Conservation (phyloP, 495 filamentous ascomycete species). For the Xylaria flabelliformis region DNA sequence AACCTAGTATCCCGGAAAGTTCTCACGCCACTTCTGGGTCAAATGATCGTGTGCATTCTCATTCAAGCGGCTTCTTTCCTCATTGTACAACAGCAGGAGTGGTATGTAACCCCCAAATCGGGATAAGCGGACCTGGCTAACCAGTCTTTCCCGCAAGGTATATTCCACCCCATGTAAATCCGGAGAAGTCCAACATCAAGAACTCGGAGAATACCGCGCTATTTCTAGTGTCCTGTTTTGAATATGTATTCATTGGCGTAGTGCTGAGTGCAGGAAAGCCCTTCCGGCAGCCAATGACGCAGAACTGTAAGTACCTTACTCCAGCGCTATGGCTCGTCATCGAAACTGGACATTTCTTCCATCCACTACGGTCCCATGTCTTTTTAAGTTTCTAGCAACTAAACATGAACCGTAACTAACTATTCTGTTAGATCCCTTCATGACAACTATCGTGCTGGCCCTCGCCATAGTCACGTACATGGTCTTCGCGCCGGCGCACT, state of each 20-base stretch:
- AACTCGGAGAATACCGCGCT: conserved; percentile 93
- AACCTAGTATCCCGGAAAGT: conserved; percentile 94
- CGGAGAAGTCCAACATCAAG: conserved; percentile 77
- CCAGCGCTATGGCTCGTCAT: not conserved
- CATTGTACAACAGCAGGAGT: conserved; percentile 74
- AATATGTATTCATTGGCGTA: conserved; percentile 89
- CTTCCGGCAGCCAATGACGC: conserved; percentile 79
- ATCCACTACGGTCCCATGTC: not conserved
- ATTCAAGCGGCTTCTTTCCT: conserved; percentile 77
- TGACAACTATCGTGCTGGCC: conserved; percentile 74
- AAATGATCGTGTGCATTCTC: conserved; percentile 82
- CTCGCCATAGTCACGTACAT: conserved; percentile 74
- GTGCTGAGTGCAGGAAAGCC: conserved; percentile 89
- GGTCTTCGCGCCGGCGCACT: conserved; percentile 71
- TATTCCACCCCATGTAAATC: conserved; percentile 75
- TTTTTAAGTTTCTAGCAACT: not conserved
- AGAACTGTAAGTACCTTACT: conserved; percentile 70
- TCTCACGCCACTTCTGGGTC: conserved; percentile 85
- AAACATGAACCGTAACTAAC: not conserved
- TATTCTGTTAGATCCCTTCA: conserved; percentile 71
- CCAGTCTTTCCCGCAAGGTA: conserved; percentile 61
- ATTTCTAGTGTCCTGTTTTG: conserved; percentile 89
- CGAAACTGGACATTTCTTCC: not conserved
- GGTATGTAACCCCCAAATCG: conserved; percentile 56
- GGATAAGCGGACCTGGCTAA: not conserved